Base-by-base conservation (phyloP, 495 filamentous ascomycete species). In the Penicillium lividum region DNA sequence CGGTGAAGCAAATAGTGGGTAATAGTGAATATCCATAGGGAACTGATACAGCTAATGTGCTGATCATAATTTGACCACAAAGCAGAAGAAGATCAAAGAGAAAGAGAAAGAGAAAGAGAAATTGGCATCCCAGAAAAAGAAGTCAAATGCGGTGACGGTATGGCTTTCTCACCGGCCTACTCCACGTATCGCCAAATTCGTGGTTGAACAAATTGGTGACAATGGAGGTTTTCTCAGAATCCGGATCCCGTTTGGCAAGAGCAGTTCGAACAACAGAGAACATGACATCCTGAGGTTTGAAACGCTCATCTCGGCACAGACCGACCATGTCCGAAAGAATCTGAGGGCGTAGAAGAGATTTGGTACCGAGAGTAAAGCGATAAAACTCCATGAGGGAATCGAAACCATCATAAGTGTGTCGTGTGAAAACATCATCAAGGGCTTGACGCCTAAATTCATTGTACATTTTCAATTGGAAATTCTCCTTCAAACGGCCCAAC, bases 401-500 rank as follows among this genome's bases (percentile, higher is more conserved):
- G 64, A 85, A 74, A 30, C 86, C 86, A 60, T 71, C 71, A 53
- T 73, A 68, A 53, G 75, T 75, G 57, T 75, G 69, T 65, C 77
- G 76, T 58, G 73, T 68, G 36, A 65, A 63, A 54, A 74, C 53
- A 68, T 96, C 91, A 63, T 88, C 86, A 59, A 88, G 70, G 55
- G 92, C 90, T 65, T 82, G 78, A 61, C 76, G 73, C 59, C 85
- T 80, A 75, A 95, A 94, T 71, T 95, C 89, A 67, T 83, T 73
- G 77, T 95, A 96, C 82, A 96, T 88, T 58, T 77, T 79, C 54
- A 77, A 73, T 70, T 94, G 89, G 82, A 94, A 94, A 68, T 87
- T 86, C 60, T 82, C 77, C 56, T 85, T 77, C 42, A 94, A 81
- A 68, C 89, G 89, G 66, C 87, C 82, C n/a, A 86, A 86, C 90